phyloP scores from a whole-genome alignment of 202 grass and related monocot genomes.

The Cymbopogon flexuosus region DNA sequence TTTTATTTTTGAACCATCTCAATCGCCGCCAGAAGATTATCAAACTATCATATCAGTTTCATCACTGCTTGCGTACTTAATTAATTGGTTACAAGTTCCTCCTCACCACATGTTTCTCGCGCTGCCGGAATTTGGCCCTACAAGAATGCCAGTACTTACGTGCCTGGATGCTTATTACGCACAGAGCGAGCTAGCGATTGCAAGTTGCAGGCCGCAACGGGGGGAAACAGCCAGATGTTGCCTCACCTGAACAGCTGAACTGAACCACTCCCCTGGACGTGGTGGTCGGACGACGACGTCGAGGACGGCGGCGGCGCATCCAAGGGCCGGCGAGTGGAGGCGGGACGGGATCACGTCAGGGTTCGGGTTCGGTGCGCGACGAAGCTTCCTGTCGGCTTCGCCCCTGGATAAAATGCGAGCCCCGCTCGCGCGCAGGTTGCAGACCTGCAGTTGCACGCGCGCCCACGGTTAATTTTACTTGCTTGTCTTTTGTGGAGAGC shows the following conservation, averaged over 20 bases:
- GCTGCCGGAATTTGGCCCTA: neutral
- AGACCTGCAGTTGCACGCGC: too few species aligned
- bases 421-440: too few species aligned
- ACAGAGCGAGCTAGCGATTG: neutral
- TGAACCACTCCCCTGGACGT: too few species aligned
- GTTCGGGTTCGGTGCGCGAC: neutral
- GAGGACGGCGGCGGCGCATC: neutral
- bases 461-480: neutral
- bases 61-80: neutral
- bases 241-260: slow-evolving; percentile 26
- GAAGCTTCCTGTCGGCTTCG: slow-evolving; percentile 40
- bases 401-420: neutral
- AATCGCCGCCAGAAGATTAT: neutral
- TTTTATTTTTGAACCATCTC: neutral
- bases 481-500: neutral
- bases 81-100: neutral
- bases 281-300: neutral
- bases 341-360: slow-evolving; percentile 1
- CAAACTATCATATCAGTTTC: neutral
- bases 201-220: neutral
- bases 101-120: neutral
- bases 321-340: neutral
- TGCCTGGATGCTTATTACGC: neutral
- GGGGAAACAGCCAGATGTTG: neutral
- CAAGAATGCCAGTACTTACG: neutral